phyloP scores from a whole-genome alignment of 306 rosid genomes.

The Herpetospermum pedunculosum region DNA sequence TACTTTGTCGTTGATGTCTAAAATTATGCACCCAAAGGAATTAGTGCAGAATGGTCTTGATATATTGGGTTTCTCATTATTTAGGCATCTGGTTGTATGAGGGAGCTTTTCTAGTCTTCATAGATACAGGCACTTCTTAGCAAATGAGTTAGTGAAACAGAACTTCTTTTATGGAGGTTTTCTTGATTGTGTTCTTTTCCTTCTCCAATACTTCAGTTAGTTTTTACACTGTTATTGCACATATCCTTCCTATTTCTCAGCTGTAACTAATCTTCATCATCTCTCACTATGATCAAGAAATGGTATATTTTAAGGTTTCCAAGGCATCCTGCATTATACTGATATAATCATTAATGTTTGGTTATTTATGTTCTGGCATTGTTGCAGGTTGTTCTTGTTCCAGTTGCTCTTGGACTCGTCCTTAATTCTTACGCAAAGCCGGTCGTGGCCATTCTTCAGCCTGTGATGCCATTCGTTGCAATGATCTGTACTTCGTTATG shows the following conservation, averaged over 20 bases:
- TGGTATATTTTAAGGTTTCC: background rate
- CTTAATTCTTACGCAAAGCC: conserved; percentile 92
- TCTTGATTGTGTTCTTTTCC: background rate
- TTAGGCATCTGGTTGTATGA: background rate
- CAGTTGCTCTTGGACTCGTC: conserved; percentile 70
- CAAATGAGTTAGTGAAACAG: background rate
- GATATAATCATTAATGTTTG: background rate
- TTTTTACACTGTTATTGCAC: background rate
- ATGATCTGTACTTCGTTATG: conserved; percentile 92
- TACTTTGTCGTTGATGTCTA: background rate
- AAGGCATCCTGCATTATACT: background rate
- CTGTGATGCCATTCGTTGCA: conserved; percentile 91
- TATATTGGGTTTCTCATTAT: background rate
- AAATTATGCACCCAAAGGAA: background rate
- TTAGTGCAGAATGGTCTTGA: background rate
- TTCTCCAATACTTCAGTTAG: background rate
- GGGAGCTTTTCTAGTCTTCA: background rate
- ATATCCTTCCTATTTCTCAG: background rate
- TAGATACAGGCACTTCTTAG: background rate
- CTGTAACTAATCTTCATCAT: background rate
- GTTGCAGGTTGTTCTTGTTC: conserved; percentile 80
- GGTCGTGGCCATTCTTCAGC: conserved; percentile 59
- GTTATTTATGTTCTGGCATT: background rate
- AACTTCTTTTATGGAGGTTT: background rate
- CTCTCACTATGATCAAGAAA: background rate